Base-by-base conservation (phyloP, 208 protist genomes). In the Leishmania arabica region DNA sequence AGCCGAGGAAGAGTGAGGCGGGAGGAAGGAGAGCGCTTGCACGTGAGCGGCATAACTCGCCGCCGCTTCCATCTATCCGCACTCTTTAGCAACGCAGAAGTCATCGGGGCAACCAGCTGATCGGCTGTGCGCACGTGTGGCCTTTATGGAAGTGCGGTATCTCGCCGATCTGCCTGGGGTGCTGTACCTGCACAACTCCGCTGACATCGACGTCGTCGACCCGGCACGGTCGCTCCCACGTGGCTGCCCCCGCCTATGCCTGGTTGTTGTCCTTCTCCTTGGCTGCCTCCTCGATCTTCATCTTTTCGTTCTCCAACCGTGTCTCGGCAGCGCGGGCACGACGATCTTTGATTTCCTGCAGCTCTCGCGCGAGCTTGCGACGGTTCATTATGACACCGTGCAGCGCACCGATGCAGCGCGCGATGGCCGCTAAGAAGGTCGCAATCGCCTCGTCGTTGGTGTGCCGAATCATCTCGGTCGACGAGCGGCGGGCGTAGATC, bases 321-420 rank as follows among this genome's bases (percentile, higher is more conserved):
- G 91, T 86, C 84, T 90, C 89, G 68, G 85, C 75, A 31, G 88
- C 87, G 68, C 93, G 81, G 24, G 88, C 91, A 21, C 93, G 89
- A n/a, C 86, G 81, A 47, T 83, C 86, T 69, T 88, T 88, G 66
- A 91, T 89, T 72, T 92, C 91, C 84, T 90, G 77, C 72, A 97
- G 86, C 81, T 98, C 95, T 13, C 93, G 88, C 34, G 88, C 89
- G 27, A 96, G 81, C 40, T 87, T 91, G 75, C 95, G 95, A 51
- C 92, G 90, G 77, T 98, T 96, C 31, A 95, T 84, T 72, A 96
- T 95, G 27, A 98, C 93, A 70, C 94, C 93, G 84, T 98, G 93
- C 49, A 98, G 83, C 6, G 91, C 91, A 15, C 91, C 85, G 64
- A 98, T 91, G 80, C 92, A 96, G 69, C 95, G 91, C 19, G 88